Percentiles rank a stretch among this genome's conserved stretches.
These are phyloP conservation scores for Candida sonorensis DNA, from an alignment of 805 yeast species.

Conservation along the genomic window DNA sequence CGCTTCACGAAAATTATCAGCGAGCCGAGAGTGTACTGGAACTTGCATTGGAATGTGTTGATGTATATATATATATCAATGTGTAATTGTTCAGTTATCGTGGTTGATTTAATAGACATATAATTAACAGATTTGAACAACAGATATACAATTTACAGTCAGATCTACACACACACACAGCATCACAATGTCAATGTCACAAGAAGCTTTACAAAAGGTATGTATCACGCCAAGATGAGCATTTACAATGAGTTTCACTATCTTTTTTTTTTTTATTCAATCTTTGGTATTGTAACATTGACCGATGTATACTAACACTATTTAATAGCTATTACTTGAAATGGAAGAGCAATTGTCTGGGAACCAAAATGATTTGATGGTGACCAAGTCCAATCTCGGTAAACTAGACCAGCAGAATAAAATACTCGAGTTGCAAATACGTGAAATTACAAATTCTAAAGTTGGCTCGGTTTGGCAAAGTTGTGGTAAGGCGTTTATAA, in stretches of 20 bases:
- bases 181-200: slow-evolving; percentile 11
- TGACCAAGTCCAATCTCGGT: slow-evolving; percentile 46
- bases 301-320: not conserved
- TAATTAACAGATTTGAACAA: no score
- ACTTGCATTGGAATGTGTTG: no score
- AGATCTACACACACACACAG: no score
- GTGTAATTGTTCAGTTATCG: no score
- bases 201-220: slow-evolving; percentile 16
- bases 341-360: slow-evolving; percentile 59
- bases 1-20: no score
- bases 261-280: no score
- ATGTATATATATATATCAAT: no score
- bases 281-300: not conserved
- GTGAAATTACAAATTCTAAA: slow-evolving; percentile 42
- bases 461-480: slow-evolving; percentile 71
- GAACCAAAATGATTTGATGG: slow-evolving; percentile 51
- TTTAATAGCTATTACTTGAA: slow-evolving; percentile 43
- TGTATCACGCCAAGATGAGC: slow-evolving; percentile 4
- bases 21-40: no score
- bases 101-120: no score
- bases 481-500: slow-evolving; percentile 69
- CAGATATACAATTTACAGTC: no score
- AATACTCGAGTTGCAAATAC: slow-evolving; percentile 48
- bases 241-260: no score
- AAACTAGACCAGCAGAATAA: slow-evolving; percentile 42